phyloP scores from a whole-genome alignment of 805 yeast genomes.

The Ogataea pilisensis region DNA sequence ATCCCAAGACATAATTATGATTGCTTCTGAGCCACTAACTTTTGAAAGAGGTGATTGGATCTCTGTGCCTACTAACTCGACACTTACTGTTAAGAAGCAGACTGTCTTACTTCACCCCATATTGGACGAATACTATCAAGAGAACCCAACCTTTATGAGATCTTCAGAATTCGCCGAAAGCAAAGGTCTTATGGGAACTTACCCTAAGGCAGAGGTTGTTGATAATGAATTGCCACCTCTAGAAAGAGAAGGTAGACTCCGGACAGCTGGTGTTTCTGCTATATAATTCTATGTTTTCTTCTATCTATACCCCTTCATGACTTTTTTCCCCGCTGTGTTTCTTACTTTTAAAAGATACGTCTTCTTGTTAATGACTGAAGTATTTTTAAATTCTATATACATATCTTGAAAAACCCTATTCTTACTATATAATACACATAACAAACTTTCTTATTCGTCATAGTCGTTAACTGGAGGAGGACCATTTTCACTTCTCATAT shows the following conservation, averaged over 20 bases:
- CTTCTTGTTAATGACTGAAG: too few relatives aligned
- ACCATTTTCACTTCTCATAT: slow-evolving; percentile 77
- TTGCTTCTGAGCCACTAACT: slow-evolving; percentile 94
- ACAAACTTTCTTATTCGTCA: slow-evolving; percentile 41
- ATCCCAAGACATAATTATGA: slow-evolving; percentile 88
- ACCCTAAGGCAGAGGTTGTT: slow-evolving; percentile 59
- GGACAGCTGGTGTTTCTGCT: slow-evolving; percentile 11
- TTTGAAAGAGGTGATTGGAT: slow-evolving; percentile 98
- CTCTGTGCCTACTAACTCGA: slow-evolving; percentile 89
- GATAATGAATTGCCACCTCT: slow-evolving; percentile 66
- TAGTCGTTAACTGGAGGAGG: slow-evolving; percentile 87
- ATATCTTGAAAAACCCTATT: background rate
- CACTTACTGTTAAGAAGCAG: slow-evolving; percentile 75
- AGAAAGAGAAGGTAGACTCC: slow-evolving; percentile 62
- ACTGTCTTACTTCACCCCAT: slow-evolving; percentile 91
- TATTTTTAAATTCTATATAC: background rate
- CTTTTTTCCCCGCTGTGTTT: too few relatives aligned
- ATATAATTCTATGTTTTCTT: too few relatives aligned
- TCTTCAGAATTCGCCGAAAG: slow-evolving; percentile 80
- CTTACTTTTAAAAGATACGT: too few relatives aligned
- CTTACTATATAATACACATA: background rate
- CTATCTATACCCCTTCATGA: background rate
- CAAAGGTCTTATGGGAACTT: slow-evolving; percentile 90
- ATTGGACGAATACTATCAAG: slow-evolving; percentile 80
- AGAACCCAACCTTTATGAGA: slow-evolving; percentile 62